Base-by-base conservation (phyloP, 108 stramenopile genomes). In the Aureococcus anophagefferens region DNA sequence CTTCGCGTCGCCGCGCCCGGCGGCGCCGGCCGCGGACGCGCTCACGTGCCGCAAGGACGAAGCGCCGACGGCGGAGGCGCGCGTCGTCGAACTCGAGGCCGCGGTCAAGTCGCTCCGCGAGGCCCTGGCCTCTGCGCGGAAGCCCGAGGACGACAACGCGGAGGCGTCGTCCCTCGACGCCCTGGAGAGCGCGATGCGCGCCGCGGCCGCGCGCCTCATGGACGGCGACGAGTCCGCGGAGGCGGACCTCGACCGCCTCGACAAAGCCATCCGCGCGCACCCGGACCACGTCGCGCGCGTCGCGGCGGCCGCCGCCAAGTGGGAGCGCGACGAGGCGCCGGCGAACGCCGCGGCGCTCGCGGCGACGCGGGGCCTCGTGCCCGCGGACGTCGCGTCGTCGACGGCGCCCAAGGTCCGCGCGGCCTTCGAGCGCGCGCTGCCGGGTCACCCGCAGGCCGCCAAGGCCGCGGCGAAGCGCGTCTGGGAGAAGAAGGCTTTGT, bases 401-500 rank as follows among this genome's bases (percentile, higher is more conserved):
- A 25, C 51, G 21, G 21, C 25, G 21, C 1, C 4, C 21, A 28
- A 59, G 21, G 21, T 59, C 21, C 69, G 68, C 5, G n/a, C n/a
- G n/a, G n/a, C n/a, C n/a, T n/a, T n/a, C n/a, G n/a, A n/a, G n/a
- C n/a, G n/a, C n/a, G n/a, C n/a, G n/a, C n/a, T n/a, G n/a, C n/a
- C n/a, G n/a, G n/a, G n/a, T n/a, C n/a, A n/a, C n/a, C n/a, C n/a
- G n/a, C 4, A 16, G 21, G 21, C 51, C 21, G 51, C 51, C 25
- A 1, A n/a, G 30, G 67, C 35, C 36, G 3, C 37, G 4, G 74
- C 74, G 5, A 29, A 64, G 69, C n/a, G 74, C n/a, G 37, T 75
- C 37, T 69, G 69, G 69, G 13, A 13, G 17, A 36, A 32, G 30
- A 70, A 75, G 37, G 62, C 69, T 40, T 51, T 77, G 28, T 64